Conservation (phyloP, 805 yeast species). For the Saccharomycopsis lassenensis region DNA sequence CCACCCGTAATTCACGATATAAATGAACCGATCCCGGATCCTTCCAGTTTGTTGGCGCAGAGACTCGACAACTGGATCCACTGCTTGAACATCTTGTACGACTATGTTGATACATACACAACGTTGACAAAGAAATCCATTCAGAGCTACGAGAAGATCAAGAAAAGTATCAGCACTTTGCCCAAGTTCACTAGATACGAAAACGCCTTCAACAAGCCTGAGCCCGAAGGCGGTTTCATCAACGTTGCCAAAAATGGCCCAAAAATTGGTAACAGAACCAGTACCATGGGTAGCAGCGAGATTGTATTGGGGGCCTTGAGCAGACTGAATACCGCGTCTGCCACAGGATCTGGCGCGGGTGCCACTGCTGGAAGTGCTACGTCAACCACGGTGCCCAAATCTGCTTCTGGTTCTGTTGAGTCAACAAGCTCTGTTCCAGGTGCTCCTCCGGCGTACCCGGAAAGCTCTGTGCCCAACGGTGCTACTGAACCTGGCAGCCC, state of each 20-base stretch:
- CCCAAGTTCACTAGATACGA: conserved; percentile 17
- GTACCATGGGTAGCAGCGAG: conserved; percentile 18
- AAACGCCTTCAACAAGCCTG: conserved; percentile 3
- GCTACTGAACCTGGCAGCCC: neutral
- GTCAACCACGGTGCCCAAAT: neutral
- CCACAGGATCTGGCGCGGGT: neutral
- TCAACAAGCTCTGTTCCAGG: neutral
- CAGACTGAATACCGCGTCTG: neutral
- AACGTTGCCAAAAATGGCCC: conserved; percentile 5
- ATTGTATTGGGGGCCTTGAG: conserved; percentile 16
- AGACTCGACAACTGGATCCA: conserved; percentile 16
- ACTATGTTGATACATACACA: conserved; percentile 16
- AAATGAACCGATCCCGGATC: conserved; percentile 17
- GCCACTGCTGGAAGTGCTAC: conserved; percentile 1
- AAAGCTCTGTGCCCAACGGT: too few species aligned
- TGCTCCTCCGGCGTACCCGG: too few species aligned
- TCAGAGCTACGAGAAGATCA: conserved; percentile 17
- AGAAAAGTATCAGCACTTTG: conserved; percentile 14
- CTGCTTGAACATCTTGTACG: conserved; percentile 13
- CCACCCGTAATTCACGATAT: conserved; percentile 16
- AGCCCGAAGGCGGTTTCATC: conserved; percentile 5
- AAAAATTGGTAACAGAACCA: conserved; percentile 5
- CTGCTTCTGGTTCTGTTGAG: neutral
- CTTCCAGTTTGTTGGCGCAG: conserved; percentile 9
- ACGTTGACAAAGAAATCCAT: conserved; percentile 14